These are phyloP conservation scores for Pouteria glomerata DNA, from an alignment of 148 eudicot genomes.

Conservation along the genomic window DNA sequence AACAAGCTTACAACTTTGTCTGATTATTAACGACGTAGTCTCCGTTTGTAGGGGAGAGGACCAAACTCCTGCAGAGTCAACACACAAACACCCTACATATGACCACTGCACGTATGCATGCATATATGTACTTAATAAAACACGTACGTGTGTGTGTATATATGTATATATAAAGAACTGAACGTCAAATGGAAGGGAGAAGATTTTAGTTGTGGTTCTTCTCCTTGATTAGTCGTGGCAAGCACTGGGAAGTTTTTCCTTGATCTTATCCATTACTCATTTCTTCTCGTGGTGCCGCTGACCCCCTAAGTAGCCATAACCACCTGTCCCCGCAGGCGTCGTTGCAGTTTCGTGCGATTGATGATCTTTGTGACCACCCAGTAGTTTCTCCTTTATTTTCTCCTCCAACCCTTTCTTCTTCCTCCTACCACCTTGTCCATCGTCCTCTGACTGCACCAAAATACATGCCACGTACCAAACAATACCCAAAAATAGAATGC, in stretches of 20 bases:
- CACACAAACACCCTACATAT: too few relatives aligned
- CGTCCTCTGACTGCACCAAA: conserved; percentile 7
- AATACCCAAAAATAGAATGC: neutral
- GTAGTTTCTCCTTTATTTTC: conserved; percentile 67
- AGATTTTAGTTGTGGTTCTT: too few relatives aligned
- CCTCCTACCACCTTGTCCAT: conserved; percentile 49
- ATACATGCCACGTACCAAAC: neutral
- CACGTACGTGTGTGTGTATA: too few relatives aligned
- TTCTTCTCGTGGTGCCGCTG: conserved; percentile 50
- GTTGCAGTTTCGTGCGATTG: conserved; percentile 6
- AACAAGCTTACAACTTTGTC: too few relatives aligned
- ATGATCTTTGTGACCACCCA: conserved; percentile 42
- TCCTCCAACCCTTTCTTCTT: conserved; percentile 56
- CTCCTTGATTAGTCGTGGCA: neutral
- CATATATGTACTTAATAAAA: too few relatives aligned
- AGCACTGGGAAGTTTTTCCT: conserved; percentile 67
- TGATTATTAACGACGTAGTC: too few relatives aligned
- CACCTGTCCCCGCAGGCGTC: conserved; percentile 16
- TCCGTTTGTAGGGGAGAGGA: too few relatives aligned
- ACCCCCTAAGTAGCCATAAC: neutral
- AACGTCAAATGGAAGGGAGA: too few relatives aligned
- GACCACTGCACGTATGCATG: too few relatives aligned
- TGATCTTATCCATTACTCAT: conserved; percentile 77
- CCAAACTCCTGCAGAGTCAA: too few relatives aligned
- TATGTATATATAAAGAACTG: too few relatives aligned